A percentile compares a stretch with the other conserved stretches of the same genome.
Conservation (phyloP, 139 green algal genomes). For the Volvox africanus region DNA sequence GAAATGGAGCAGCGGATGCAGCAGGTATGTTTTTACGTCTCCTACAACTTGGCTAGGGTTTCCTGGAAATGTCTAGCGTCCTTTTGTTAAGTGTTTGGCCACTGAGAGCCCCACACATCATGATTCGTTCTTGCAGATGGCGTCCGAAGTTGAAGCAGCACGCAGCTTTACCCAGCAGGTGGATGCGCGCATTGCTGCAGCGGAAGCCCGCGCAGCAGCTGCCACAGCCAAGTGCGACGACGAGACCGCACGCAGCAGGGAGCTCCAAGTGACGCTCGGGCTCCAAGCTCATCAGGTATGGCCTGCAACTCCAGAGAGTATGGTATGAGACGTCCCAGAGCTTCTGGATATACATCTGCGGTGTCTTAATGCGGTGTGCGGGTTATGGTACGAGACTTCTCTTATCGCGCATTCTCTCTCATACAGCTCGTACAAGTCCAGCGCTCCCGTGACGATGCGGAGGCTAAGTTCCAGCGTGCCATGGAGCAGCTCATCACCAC, state of each 20-base stretch:
- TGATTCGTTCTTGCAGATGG: background rate
- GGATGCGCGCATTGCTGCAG: background rate
- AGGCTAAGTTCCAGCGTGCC: constrained; percentile 33
- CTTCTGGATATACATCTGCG: too few relatives aligned
- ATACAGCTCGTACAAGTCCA: constrained; percentile 9
- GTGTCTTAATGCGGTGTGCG: too few relatives aligned
- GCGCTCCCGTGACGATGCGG: background rate
- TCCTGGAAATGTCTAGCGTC: too few relatives aligned
- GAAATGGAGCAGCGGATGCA: background rate
- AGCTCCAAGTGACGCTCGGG: constrained; percentile 21
- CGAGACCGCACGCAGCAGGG: background rate
- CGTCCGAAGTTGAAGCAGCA: background rate
- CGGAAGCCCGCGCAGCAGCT: background rate
- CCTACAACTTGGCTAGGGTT: too few relatives aligned
- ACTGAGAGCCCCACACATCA: too few relatives aligned
- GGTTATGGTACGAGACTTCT: too few relatives aligned
- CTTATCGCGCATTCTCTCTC: background rate
- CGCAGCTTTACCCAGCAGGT: constrained; percentile 1
- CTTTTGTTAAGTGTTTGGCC: too few relatives aligned
- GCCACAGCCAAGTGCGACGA: background rate
- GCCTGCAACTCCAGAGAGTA: background rate
- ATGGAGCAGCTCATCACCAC: constrained; percentile 46
- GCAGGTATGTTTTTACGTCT: background rate
- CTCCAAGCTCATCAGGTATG: constrained; percentile 38
- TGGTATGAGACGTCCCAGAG: too few relatives aligned